Evolutionary conservation across 2,329 filamentous ascomycete species (phyloP).

Genomic region (Lachnellula hyalina): DNA sequence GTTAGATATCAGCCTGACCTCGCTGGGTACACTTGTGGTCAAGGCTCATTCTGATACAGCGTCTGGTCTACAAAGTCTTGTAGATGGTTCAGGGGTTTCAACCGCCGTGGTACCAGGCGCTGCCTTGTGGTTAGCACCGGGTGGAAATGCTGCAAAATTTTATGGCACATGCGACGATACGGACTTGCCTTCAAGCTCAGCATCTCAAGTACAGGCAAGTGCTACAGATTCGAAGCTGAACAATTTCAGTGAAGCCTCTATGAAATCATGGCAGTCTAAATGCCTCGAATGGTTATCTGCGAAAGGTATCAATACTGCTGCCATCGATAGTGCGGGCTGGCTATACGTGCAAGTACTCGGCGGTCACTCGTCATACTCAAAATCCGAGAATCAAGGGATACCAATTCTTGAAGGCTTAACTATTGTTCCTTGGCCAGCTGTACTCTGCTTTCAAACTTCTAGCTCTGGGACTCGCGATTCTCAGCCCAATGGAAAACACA

Average conservation of each 20-base stretch:
- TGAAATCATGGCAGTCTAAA: slow-evolving; percentile 28
- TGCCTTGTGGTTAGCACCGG: slow-evolving; percentile 29
- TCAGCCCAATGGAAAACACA: not conserved
- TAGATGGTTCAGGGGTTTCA: slow-evolving; percentile 1
- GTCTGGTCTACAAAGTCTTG: slow-evolving; percentile 22
- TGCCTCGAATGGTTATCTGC: slow-evolving; percentile 31
- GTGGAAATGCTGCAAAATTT: slow-evolving; percentile 30
- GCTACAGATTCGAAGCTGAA: slow-evolving; percentile 11
- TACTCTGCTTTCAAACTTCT: slow-evolving; percentile 29
- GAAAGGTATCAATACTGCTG: slow-evolving; percentile 25
- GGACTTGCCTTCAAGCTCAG: slow-evolving; percentile 13
- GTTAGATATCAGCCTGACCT: slow-evolving; percentile 30
- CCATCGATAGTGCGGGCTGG: slow-evolving; percentile 30
- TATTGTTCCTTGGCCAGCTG: slow-evolving; percentile 30
- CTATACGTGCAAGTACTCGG: slow-evolving; percentile 28
- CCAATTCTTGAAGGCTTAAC: slow-evolving; percentile 22
- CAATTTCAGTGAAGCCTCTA: slow-evolving; percentile 17
- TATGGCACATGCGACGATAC: slow-evolving; percentile 19
- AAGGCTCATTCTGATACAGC: slow-evolving; percentile 27
- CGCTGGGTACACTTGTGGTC: slow-evolving; percentile 28
- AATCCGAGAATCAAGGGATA: slow-evolving; percentile 20
- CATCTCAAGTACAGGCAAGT: slow-evolving; percentile 16
- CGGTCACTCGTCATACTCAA: slow-evolving; percentile 19
- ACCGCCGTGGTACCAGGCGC: slow-evolving; percentile 16
- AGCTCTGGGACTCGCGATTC: slow-evolving; percentile 10